phyloP scores from a whole-genome alignment of 768 basidiomycete genomes.

The Lentinula sp. region DNA sequence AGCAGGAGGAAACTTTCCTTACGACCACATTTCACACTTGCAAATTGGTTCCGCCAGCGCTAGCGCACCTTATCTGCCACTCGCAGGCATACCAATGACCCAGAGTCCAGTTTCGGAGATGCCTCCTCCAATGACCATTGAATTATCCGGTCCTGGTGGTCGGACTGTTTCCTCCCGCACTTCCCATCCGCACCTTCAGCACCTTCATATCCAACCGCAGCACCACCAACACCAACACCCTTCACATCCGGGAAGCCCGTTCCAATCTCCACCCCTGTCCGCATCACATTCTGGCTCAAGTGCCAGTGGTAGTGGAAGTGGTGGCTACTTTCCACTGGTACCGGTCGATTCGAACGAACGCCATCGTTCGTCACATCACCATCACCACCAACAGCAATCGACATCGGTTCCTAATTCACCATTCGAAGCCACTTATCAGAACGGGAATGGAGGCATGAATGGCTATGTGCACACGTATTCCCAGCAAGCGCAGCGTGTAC shows the following conservation, averaged over 20 bases:
- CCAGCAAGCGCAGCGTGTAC: background rate
- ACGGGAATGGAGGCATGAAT: background rate
- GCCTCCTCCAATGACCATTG: constrained; percentile 1
- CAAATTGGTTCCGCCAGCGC: background rate
- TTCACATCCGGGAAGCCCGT: background rate
- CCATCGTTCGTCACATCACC: background rate
- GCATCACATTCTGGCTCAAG: background rate
- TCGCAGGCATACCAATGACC: background rate
- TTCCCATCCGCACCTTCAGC: background rate
- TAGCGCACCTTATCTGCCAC: background rate
- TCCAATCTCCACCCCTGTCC: background rate
- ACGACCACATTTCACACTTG: background rate
- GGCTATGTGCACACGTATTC: background rate
- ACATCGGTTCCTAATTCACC: background rate
- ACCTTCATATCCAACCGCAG: background rate
- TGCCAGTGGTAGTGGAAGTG: background rate
- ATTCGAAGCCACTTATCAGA: background rate
- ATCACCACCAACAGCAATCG: background rate
- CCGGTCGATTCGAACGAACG: background rate
- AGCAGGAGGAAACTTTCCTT: background rate
- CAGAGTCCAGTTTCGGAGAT: constrained; percentile 2
- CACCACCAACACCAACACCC: background rate
- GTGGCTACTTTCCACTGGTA: background rate
- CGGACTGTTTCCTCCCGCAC: background rate
- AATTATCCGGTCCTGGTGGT: background rate